These are phyloP conservation scores for Didymella glomerata DNA, from an alignment of 2,329 filamentous ascomycete species.

Conservation along the genomic window DNA sequence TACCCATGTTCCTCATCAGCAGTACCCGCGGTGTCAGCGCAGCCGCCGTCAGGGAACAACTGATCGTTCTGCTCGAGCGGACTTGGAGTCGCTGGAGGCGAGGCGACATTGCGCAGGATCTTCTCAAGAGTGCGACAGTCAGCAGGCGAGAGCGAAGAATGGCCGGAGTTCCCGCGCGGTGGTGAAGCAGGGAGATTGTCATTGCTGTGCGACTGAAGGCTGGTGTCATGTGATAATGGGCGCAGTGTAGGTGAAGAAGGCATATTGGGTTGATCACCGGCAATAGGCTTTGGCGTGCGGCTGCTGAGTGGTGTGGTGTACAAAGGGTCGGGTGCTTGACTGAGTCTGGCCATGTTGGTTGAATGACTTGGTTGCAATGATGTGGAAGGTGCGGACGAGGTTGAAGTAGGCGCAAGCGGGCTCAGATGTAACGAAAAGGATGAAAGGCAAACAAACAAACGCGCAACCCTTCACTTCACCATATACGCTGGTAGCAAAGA, in stretches of 20 bases:
- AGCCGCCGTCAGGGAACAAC: neutral
- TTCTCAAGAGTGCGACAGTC: slow-evolving; percentile 27
- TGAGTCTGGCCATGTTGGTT: slow-evolving; percentile 17
- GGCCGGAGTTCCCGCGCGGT: neutral
- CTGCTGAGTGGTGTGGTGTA: neutral
- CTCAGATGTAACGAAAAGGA: slow-evolving; percentile 1
- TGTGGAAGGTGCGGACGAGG: neutral
- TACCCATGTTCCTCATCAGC: neutral
- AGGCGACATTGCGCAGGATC: slow-evolving; percentile 17
- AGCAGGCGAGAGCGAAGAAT: slow-evolving; percentile 13
- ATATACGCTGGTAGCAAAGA: neutral
- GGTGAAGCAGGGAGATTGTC: neutral
- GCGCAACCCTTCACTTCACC: slow-evolving; percentile 7
- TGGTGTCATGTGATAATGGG: slow-evolving; percentile 2
- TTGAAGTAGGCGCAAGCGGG: slow-evolving; percentile 5
- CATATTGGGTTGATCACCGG: neutral
- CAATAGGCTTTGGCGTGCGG: neutral
- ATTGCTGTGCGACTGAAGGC: slow-evolving; percentile 7
- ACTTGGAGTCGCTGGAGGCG: neutral
- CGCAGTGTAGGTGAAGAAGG: slow-evolving; percentile 12
- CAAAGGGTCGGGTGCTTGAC: slow-evolving; percentile 1
- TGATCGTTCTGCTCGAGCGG: neutral
- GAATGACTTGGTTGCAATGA: neutral
- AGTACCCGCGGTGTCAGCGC: neutral
- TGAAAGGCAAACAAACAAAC: slow-evolving; percentile 17